A percentile compares a stretch with the other conserved stretches of the same genome.
Conservation (phyloP, 2,329 filamentous ascomycete species). For the Claviceps sp. region DNA sequence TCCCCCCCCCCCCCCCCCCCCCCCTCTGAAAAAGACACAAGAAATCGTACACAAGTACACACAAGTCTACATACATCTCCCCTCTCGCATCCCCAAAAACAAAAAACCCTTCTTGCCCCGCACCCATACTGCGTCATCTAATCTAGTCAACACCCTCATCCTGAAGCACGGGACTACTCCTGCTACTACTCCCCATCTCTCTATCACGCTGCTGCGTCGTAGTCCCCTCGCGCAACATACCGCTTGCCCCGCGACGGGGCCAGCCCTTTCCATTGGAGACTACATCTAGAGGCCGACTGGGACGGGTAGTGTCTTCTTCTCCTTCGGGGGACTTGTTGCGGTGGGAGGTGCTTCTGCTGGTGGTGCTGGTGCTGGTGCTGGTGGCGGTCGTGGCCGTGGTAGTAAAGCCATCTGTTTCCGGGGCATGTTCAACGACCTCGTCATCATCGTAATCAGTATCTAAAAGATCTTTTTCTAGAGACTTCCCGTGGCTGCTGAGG, state of each 20-base stretch:
- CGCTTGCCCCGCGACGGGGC: constrained; percentile 28
- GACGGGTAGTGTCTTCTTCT: constrained; percentile 24
- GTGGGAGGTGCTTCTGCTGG: constrained; percentile 7
- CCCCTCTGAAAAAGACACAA: no score
- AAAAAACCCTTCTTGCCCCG: not conserved
- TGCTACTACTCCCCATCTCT: constrained; percentile 11
- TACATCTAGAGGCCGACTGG: constrained; percentile 29
- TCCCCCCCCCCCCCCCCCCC: no score
- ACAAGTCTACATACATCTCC: no score
- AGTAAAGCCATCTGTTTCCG: not conserved
- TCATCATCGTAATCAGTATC: constrained; percentile 23
- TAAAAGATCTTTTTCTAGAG: constrained; percentile 28
- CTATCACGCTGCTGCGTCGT: not conserved
- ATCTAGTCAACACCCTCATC: constrained; percentile 21
- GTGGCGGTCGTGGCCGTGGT: not conserved
- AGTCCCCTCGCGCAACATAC: constrained; percentile 24
- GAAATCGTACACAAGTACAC: no score
- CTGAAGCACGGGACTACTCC: constrained; percentile 5
- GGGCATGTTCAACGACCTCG: constrained; percentile 8
- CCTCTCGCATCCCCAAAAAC: no score
- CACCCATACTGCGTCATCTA: no score
- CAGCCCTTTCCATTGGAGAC: constrained; percentile 25
- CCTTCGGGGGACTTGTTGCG: constrained; percentile 12
- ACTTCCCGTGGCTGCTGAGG: constrained; percentile 32
- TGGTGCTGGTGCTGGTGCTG: constrained; percentile 1